Conservation (phyloP, 805 yeast species). For the Lachancea fermentati region DNA sequence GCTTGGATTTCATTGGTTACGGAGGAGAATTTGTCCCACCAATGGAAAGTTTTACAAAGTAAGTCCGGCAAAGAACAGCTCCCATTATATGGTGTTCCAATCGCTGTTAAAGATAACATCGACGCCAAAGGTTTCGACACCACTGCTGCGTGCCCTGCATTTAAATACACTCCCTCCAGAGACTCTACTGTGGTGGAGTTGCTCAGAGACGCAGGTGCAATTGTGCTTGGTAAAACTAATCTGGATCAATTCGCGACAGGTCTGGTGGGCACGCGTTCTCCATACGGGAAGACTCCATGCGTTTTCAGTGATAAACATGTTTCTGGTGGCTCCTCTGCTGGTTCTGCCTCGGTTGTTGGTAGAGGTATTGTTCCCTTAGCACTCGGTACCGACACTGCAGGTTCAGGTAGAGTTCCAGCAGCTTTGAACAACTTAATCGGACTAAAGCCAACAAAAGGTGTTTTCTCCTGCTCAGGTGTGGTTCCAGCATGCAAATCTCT, state of each 20-base stretch:
- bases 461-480: constrained; percentile 83
- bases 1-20: constrained; percentile 88
- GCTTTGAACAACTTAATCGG: constrained; percentile 89
- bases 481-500: constrained; percentile 95
- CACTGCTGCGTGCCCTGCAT: constrained; percentile 94
- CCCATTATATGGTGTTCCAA: constrained; percentile 89
- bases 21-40: constrained; percentile 57
- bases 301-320: constrained; percentile 74
- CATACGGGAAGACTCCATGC: constrained; percentile 85
- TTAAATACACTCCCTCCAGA: constrained; percentile 54
- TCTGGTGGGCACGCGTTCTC: constrained; percentile 89
- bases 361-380: constrained; percentile 86
- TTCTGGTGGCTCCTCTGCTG: constrained; percentile 93
- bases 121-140: constrained; percentile 79
- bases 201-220: constrained; percentile 87
- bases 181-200: constrained; percentile 74
- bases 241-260: constrained; percentile 98
- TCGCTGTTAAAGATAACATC: constrained; percentile 92
- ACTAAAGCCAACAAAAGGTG: constrained; percentile 87
- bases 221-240: constrained; percentile 88
- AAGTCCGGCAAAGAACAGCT: constrained; percentile 46
- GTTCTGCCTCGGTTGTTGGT: constrained; percentile 89
- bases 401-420: constrained; percentile 97
- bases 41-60: constrained; percentile 72
- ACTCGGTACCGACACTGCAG: constrained; percentile 96